phyloP scores from a whole-genome alignment of 768 basidiomycete species.

The Mycena leptocephala region DNA sequence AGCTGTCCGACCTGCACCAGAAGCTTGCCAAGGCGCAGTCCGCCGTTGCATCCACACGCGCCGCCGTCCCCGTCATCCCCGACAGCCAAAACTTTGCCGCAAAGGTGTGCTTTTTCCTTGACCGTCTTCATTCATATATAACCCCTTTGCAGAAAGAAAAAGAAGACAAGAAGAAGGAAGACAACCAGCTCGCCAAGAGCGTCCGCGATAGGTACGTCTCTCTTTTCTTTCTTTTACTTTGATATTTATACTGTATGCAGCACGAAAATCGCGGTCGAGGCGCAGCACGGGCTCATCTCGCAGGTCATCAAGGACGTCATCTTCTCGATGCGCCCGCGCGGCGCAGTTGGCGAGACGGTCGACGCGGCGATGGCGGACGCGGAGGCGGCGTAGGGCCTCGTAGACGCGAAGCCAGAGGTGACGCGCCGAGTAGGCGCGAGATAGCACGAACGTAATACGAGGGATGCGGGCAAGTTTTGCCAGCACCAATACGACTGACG shows the following conservation, averaged over 20 bases:
- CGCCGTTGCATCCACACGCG: constrained; percentile 71
- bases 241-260: constrained; percentile 55
- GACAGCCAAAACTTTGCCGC: constrained; percentile 53
- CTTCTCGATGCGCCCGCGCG: constrained; percentile 75
- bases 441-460: not conserved
- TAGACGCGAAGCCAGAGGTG: not conserved
- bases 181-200: constrained; percentile 90
- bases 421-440: too few relatives aligned
- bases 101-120: constrained; percentile 60
- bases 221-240: not conserved
- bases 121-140: not conserved
- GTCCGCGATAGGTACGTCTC: constrained; percentile 85
- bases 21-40: constrained; percentile 86
- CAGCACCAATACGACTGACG: constrained; percentile 3
- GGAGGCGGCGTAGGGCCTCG: not conserved
- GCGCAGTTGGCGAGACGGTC: not conserved
- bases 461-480: not conserved
- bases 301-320: constrained; percentile 95
- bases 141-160: constrained; percentile 61
- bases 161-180: constrained; percentile 89
- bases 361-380: constrained; percentile 23
- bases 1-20: constrained; percentile 91
- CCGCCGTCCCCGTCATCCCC: constrained; percentile 68
- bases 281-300: constrained; percentile 94
- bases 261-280: constrained; percentile 91